phyloP scores from a whole-genome alignment of 202 grass and related monocot genomes.

The Cymbopogon flexuosus region DNA sequence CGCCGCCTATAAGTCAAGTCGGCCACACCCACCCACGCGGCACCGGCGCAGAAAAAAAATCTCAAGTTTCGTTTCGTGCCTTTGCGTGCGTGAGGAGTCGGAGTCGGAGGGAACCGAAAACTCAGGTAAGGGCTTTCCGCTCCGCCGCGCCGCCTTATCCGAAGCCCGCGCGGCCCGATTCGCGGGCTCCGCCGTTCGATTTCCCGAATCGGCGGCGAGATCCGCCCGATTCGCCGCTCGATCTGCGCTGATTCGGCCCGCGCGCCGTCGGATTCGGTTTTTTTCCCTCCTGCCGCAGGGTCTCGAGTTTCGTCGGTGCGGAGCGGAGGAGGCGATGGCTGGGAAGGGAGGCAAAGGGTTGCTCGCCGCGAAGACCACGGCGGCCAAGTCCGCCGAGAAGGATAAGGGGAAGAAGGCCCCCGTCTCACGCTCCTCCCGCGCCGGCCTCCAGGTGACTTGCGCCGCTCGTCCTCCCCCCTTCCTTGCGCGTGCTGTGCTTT shows the following conservation, averaged over 20 bases:
- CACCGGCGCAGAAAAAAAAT: slow-evolving; percentile 13
- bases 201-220: background rate
- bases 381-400: slow-evolving; percentile 58
- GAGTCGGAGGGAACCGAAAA: background rate
- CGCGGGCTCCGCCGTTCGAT: background rate
- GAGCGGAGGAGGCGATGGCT: slow-evolving; percentile 35
- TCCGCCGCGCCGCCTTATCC: slow-evolving; percentile 21
- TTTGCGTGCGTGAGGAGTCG: background rate
- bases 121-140: slow-evolving; percentile 28
- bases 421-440: slow-evolving; percentile 61
- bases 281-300: slow-evolving; percentile 13
- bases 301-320: background rate
- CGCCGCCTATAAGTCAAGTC: slow-evolving; percentile 13
- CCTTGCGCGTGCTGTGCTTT: background rate
- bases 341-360: slow-evolving; percentile 65
- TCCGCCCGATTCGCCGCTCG: slow-evolving; percentile 24
- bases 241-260: slow-evolving; percentile 30
- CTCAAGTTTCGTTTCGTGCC: background rate
- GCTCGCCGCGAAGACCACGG: slow-evolving; percentile 67
- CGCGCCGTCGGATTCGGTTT: slow-evolving; percentile 21
- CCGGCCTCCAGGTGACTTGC: slow-evolving; percentile 50
- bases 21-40: background rate
- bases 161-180: background rate
- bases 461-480: background rate
- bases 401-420: slow-evolving; percentile 75